Conservation (phyloP, 768 basidiomycete species). For the Tylopilus sp. region DNA sequence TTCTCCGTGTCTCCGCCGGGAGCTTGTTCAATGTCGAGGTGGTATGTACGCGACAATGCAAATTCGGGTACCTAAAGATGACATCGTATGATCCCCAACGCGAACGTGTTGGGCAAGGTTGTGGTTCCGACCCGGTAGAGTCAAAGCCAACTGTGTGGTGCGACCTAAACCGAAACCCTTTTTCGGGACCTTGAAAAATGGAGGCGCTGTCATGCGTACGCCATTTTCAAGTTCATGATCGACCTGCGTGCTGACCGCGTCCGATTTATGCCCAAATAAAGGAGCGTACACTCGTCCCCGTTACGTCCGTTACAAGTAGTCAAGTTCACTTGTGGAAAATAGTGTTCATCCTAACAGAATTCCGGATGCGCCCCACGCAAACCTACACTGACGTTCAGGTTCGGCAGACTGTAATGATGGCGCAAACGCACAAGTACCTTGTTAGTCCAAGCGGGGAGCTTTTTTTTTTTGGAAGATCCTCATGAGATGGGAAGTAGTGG, state of each 20-base stretch:
- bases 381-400: background rate
- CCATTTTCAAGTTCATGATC: constrained; percentile 21
- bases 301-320: background rate
- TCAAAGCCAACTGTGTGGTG: no score
- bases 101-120: constrained; percentile 1
- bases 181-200: constrained; percentile 15
- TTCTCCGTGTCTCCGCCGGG: background rate
- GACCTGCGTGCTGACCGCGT: constrained; percentile 8
- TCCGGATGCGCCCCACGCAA: background rate
- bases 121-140: background rate
- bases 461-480: background rate
- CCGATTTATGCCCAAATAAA: background rate
- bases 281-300: background rate
- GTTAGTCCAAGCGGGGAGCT: background rate
- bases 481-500: background rate
- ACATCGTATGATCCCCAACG: background rate
- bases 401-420: background rate
- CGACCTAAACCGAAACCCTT: background rate
- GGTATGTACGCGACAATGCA: background rate
- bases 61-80: constrained; percentile 6
- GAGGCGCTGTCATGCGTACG: constrained; percentile 8
- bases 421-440: background rate
- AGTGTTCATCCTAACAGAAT: background rate
- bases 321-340: background rate
- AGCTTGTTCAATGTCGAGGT: constrained; percentile 7